phyloP scores from a whole-genome alignment of 345 rosid genomes.

The Aquilaria malaccensis region DNA sequence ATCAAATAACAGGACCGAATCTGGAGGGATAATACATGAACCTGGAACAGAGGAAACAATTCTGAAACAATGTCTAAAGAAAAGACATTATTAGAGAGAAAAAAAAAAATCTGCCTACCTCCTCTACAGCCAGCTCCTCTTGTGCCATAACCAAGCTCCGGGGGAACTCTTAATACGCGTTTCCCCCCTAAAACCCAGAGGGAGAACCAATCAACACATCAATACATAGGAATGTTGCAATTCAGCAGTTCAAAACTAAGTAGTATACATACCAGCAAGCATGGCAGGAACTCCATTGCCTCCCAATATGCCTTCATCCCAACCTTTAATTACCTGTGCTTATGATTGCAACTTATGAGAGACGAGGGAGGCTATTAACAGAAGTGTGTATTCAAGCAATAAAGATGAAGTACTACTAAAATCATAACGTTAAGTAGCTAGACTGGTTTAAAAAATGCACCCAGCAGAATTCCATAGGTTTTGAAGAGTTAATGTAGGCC shows the following conservation, averaged over 20 bases:
- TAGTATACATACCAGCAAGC: slow-evolving; percentile 56
- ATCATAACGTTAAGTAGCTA: no score
- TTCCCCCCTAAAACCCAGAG: slow-evolving; percentile 47
- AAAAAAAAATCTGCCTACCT: slow-evolving; percentile 30
- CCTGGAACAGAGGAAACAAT: slow-evolving; percentile 34
- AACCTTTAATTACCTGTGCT: slow-evolving; percentile 73
- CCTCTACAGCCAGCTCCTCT: slow-evolving; percentile 96
- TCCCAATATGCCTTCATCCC: slow-evolving; percentile 88
- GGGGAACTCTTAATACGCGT: slow-evolving; percentile 62
- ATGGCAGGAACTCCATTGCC: slow-evolving; percentile 85
- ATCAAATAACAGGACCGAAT: slow-evolving; percentile 72
- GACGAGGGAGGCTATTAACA: no score
- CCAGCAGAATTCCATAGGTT: not conserved
- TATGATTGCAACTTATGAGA: no score
- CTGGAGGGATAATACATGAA: slow-evolving; percentile 84
- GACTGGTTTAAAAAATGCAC: no score
- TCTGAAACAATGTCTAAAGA: not conserved
- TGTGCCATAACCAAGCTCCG: slow-evolving; percentile 74
- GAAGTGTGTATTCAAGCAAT: no score
- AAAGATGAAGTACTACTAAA: no score
- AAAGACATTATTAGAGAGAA: not conserved
- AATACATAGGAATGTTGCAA: no score
- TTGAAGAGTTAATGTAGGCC: no score
- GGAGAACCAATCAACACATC: no score
- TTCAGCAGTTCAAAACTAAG: no score